Evolutionary conservation across 345 rosid species (phyloP).

Genomic region (Euphorbia pulcherrima): DNA sequence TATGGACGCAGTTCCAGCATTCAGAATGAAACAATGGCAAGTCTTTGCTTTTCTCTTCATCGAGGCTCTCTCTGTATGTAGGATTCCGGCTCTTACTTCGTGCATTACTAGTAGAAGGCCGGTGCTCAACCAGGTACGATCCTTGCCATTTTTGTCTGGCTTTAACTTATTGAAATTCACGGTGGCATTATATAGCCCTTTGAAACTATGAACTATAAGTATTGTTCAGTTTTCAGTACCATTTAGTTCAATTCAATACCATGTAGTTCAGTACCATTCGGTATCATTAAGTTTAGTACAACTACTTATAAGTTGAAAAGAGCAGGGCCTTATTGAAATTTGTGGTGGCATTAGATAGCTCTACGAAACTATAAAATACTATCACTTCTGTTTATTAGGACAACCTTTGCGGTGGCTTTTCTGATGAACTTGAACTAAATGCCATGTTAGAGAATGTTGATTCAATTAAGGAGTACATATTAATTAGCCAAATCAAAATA

Average conservation of each 20-base stretch:
- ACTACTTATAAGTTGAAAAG: too few species aligned
- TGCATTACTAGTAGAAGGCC: conserved; percentile 44
- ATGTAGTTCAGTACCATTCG: too few species aligned
- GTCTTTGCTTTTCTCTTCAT: conserved; percentile 65
- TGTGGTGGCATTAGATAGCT: not conserved
- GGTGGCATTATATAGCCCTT: not conserved
- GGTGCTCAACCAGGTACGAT: conserved; percentile 49
- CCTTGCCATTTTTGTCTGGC: not conserved
- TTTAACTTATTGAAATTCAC: not conserved
- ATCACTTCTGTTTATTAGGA: not conserved
- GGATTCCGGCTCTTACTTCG: conserved; percentile 56
- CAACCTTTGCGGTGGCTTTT: too few species aligned
- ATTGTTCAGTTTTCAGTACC: too few species aligned
- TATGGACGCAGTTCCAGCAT: conserved; percentile 61
- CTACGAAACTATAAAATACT: not conserved
- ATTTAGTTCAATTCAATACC: too few species aligned
- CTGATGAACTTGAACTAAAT: too few species aligned
- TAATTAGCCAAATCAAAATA: not conserved
- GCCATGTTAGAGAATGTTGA: not conserved
- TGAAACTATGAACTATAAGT: too few species aligned
- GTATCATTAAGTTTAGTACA: too few species aligned
- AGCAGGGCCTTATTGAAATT: not conserved
- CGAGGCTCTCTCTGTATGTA: conserved; percentile 70
- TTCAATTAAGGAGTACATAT: not conserved
- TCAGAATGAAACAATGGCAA: conserved; percentile 71